Conservation (phyloP, 106 monocot genomes). For the Allium sativum region DNA sequence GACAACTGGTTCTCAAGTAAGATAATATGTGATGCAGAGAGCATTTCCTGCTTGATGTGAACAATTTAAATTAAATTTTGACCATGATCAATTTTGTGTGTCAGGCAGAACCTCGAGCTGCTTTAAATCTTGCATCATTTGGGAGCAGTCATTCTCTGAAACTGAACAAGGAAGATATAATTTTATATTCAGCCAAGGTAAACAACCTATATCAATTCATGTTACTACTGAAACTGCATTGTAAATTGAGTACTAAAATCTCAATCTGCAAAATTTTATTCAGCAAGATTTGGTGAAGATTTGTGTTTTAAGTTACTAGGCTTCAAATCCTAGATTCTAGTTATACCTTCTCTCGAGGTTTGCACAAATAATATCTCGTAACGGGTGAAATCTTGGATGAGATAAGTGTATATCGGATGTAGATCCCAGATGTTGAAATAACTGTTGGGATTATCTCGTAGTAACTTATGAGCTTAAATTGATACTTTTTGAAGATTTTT, state of each 20-base stretch:
- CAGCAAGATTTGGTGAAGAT: no score
- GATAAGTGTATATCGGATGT: no score
- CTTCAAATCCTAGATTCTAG: no score
- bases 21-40: conserved; percentile 8
- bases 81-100: conserved; percentile 23
- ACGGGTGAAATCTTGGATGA: no score
- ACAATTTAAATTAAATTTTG: conserved; percentile 8
- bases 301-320: no score
- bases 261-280: no score
- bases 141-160: conserved; percentile 92
- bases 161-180: conserved; percentile 75
- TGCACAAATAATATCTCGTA: no score
- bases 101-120: conserved; percentile 96
- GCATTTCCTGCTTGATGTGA: neutral
- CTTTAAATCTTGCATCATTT: conserved; percentile 98
- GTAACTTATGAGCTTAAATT: no score
- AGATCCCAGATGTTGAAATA: no score
- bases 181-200: conserved; percentile 99
- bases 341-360: no score
- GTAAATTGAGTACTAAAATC: neutral
- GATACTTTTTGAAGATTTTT: no score
- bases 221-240: conserved; percentile 1
- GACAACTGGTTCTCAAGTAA: conserved; percentile 99
- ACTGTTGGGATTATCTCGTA: no score
- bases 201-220: neutral